A percentile compares a stretch with the other conserved stretches of the same genome.
Conservation (phyloP, 352 stramenopile species). For the Phytophthora foliorum region DNA sequence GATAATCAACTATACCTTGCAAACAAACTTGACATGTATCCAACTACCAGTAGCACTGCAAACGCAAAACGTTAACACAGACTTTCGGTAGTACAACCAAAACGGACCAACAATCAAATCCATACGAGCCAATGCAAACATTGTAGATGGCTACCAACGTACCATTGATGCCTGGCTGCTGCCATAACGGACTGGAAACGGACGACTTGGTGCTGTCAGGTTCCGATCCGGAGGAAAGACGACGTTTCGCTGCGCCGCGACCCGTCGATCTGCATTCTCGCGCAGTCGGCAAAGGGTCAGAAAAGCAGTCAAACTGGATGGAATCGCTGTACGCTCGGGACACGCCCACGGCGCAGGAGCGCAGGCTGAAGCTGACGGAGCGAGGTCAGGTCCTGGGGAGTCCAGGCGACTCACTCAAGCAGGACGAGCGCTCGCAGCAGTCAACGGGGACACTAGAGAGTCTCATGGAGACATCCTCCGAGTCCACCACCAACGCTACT, state of each 20-base stretch:
- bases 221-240: conserved; percentile 13
- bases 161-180: too few species aligned
- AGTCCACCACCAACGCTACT: not conserved
- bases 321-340: conserved; percentile 48
- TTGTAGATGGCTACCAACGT: too few species aligned
- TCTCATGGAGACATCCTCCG: conserved; percentile 20
- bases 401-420: conserved; percentile 13
- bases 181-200: not conserved
- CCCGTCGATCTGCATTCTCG: conserved; percentile 15
- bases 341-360: conserved; percentile 35
- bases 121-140: not conserved
- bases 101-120: too few species aligned
- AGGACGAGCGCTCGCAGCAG: conserved; percentile 8
- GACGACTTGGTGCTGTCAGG: not conserved
- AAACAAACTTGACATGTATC: too few species aligned
- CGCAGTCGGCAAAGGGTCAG: conserved; percentile 25
- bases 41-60: too few species aligned
- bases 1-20: too few species aligned
- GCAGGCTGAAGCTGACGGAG: conserved; percentile 25
- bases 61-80: too few species aligned
- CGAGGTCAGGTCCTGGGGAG: conserved; percentile 7
- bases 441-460: conserved; percentile 10
- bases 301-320: conserved; percentile 24
- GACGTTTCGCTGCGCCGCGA: conserved; percentile 27
- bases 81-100: too few species aligned